phyloP scores from a whole-genome alignment of 495 filamentous ascomycete genomes.

The Durotheca rogersii region DNA sequence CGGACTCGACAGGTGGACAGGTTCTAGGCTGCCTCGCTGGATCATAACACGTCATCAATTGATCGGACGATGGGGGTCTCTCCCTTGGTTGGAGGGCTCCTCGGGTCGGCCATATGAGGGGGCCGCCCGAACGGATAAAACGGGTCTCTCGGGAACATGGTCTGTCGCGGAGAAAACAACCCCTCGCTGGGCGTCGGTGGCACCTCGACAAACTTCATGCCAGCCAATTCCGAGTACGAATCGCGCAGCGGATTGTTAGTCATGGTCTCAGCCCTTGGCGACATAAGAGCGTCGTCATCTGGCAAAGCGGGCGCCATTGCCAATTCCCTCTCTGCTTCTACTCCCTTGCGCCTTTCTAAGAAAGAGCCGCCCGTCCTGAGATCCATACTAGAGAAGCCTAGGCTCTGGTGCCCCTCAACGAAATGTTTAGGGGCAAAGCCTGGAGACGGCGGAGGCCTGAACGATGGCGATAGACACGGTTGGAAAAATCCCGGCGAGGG shows the following conservation, averaged over 20 bases:
- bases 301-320: slow-evolving; percentile 34
- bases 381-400: slow-evolving; percentile 40
- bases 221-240: slow-evolving; percentile 38
- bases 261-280: slow-evolving; percentile 54
- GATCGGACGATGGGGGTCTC: slow-evolving; percentile 66
- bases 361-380: slow-evolving; percentile 18
- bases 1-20: background rate
- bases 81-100: slow-evolving; percentile 63
- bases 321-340: slow-evolving; percentile 30
- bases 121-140: slow-evolving; percentile 49
- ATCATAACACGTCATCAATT: slow-evolving; percentile 58
- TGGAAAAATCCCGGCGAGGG: slow-evolving; percentile 37
- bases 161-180: slow-evolving; percentile 52
- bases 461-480: slow-evolving; percentile 32
- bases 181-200: slow-evolving; percentile 48
- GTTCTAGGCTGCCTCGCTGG: background rate
- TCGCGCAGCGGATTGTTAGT: slow-evolving; percentile 54
- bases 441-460: slow-evolving; percentile 35
- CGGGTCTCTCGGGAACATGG: slow-evolving; percentile 52
- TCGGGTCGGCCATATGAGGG: slow-evolving; percentile 54
- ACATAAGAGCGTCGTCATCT: slow-evolving; percentile 49
- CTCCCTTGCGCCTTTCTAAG: slow-evolving; percentile 22
- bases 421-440: slow-evolving; percentile 44
- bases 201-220: slow-evolving; percentile 49
- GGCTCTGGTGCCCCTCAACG: slow-evolving; percentile 26